Percentiles rank a stretch among this genome's conserved stretches.
These are phyloP conservation scores for Fusarium subtropicale DNA, from an alignment of 2,329 filamentous ascomycete species.

Conservation along the genomic window DNA sequence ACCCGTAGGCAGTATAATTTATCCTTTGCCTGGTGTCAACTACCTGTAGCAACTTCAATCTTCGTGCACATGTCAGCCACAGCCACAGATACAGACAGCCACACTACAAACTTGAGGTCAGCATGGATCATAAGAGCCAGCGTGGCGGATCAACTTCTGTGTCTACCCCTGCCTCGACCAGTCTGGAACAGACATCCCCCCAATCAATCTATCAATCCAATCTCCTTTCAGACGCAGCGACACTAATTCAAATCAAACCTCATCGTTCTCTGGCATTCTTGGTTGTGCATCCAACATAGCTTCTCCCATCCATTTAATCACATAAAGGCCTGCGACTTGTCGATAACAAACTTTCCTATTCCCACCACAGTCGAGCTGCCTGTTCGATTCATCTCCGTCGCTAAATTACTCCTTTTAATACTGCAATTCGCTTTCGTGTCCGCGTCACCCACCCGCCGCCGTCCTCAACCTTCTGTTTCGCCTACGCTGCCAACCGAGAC, in stretches of 20 bases:
- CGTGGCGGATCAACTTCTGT: constrained; percentile 36
- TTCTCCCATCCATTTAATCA: constrained; percentile 22
- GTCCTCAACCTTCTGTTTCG: constrained; percentile 9
- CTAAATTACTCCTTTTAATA: constrained; percentile 31
- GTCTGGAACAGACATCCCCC: constrained; percentile 39
- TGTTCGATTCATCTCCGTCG: constrained; percentile 12
- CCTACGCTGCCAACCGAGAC: constrained; percentile 32
- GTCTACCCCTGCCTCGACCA: constrained; percentile 17
- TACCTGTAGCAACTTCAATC: background rate
- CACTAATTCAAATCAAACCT: constrained; percentile 38
- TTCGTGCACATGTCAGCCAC: background rate
- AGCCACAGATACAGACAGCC: constrained; percentile 21
- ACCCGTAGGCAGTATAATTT: background rate
- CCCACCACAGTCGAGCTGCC: constrained; percentile 11
- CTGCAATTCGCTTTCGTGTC: constrained; percentile 32
- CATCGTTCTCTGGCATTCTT: constrained; percentile 46
- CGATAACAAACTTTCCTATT: constrained; percentile 17
- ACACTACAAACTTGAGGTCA: background rate
- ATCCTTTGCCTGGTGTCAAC: background rate
- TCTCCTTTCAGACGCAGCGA: constrained; percentile 43
- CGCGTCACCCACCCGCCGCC: constrained; percentile 26
- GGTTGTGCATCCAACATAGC: constrained; percentile 32
- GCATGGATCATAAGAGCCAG: constrained; percentile 24
- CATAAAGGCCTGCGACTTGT: constrained; percentile 10
- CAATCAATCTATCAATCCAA: constrained; percentile 22